Percentiles rank a stretch among this genome's conserved stretches.
Conservation (phyloP, 2,329 filamentous ascomycete species). For the Talaromyces rugulosus region DNA sequence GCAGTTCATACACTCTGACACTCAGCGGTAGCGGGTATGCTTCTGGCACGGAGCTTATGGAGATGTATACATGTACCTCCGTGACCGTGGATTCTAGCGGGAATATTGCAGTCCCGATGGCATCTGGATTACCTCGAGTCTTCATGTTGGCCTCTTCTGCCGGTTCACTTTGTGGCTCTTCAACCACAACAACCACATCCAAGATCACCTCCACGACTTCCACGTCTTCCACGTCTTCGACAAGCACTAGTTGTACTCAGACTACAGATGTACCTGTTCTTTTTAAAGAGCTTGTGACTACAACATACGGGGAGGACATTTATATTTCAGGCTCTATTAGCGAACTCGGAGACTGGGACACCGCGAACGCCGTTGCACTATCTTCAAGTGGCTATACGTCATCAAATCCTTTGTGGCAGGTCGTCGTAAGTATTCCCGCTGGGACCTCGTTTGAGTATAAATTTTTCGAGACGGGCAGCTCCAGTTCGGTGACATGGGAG, state of each 20-base stretch:
- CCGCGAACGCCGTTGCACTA: conserved; percentile 51
- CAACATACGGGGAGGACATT: conserved; percentile 59
- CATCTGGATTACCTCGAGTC: conserved; percentile 40
- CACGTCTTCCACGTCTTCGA: background rate
- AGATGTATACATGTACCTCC: conserved; percentile 37
- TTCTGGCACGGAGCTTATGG: conserved; percentile 21
- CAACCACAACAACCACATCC: background rate
- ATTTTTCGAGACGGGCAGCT: conserved; percentile 56
- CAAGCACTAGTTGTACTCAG: conserved; percentile 14
- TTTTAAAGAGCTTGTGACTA: conserved; percentile 58
- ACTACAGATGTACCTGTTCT: conserved; percentile 53
- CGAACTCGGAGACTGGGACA: conserved; percentile 61
- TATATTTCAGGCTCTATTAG: conserved; percentile 59
- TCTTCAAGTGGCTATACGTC: conserved; percentile 58
- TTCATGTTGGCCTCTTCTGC: conserved; percentile 8
- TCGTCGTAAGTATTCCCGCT: conserved; percentile 51
- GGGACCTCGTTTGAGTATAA: conserved; percentile 63
- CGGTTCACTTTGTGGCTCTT: conserved; percentile 1
- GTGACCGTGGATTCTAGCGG: conserved; percentile 43
- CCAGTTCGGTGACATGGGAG: conserved; percentile 60
- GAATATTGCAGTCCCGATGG: conserved; percentile 41
- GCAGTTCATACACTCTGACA: conserved; percentile 23
- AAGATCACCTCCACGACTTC: background rate
- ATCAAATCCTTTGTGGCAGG: conserved; percentile 59
- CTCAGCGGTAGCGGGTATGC: conserved; percentile 23